These are phyloP conservation scores for Silene coronaria DNA, from an alignment of 179 eudicot species.

Conservation along the genomic window DNA sequence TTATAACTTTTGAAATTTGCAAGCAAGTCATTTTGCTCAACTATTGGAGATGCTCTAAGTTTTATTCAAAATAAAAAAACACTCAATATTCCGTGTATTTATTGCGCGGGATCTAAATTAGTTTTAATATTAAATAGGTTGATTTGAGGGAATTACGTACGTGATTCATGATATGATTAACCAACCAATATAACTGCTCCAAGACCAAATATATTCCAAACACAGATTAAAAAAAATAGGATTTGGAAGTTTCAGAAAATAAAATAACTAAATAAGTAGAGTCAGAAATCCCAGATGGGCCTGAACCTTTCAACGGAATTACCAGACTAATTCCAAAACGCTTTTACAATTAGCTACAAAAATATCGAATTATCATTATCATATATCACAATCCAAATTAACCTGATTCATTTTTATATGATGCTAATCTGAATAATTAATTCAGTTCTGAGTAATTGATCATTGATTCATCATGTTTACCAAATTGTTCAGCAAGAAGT, in stretches of 20 bases:
- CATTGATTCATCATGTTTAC: constrained; percentile 19
- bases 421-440: background rate
- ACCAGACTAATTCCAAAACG: background rate
- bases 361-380: background rate
- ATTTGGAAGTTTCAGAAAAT: background rate
- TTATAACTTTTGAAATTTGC: too few relatives aligned
- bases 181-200: background rate
- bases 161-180: background rate
- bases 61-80: too few relatives aligned
- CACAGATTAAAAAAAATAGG: background rate
- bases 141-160: too few relatives aligned
- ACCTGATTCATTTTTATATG: background rate
- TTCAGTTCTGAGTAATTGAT: background rate
- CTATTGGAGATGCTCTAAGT: too few relatives aligned
- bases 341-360: background rate
- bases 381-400: background rate
- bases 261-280: background rate
- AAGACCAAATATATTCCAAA: background rate
- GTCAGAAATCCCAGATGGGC: background rate
- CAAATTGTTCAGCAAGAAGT: constrained; percentile 23
- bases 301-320: constrained; percentile 7
- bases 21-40: too few relatives aligned
- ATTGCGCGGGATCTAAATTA: too few relatives aligned
- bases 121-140: too few relatives aligned
- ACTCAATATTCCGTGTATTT: too few relatives aligned